phyloP scores from a whole-genome alignment of 2,329 filamentous ascomycete species.

The Scedosporium boydii region DNA sequence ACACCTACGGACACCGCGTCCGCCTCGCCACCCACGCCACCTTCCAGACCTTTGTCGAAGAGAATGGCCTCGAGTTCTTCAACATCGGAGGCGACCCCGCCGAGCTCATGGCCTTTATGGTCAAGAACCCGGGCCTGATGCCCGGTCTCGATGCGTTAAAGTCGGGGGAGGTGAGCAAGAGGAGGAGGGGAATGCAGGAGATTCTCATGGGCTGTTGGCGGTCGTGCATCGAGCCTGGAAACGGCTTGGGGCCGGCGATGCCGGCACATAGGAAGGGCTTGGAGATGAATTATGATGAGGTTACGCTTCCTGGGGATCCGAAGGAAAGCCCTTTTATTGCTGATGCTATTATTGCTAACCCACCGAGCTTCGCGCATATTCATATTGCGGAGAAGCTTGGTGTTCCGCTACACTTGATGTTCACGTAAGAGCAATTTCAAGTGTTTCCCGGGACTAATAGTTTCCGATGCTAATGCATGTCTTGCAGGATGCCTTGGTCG shows the following conservation, averaged over 20 bases:
- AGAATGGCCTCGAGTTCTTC: conserved; percentile 67
- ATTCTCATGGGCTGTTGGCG: conserved; percentile 82
- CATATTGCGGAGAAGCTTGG: conserved; percentile 68
- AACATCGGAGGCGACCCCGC: conserved; percentile 67
- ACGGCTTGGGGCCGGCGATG: conserved; percentile 46
- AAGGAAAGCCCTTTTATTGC: conserved; percentile 62
- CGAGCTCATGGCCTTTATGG: conserved; percentile 82
- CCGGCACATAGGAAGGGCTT: conserved; percentile 37
- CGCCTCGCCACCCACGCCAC: conserved; percentile 63
- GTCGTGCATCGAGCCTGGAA: conserved; percentile 70
- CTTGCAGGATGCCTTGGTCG: conserved; percentile 83
- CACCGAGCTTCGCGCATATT: conserved; percentile 67
- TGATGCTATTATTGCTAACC: conserved; percentile 71
- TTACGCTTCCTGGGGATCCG: conserved; percentile 27
- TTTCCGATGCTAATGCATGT: conserved; percentile 14
- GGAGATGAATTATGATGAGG: conserved; percentile 36
- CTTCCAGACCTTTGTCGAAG: conserved; percentile 59
- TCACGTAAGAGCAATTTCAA: conserved; percentile 50
- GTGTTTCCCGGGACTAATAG: conserved; percentile 11
- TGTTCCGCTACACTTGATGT: conserved; percentile 76
- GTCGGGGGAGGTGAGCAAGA: conserved; percentile 66
- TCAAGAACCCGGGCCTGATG: conserved; percentile 80
- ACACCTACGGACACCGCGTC: conserved; percentile 60
- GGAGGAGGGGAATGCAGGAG: conserved; percentile 64
- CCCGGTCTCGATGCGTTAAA: conserved; percentile 69